Base-by-base conservation (phyloP, 2,329 filamentous ascomycete species). In the Aspergillus spinulosporus region DNA sequence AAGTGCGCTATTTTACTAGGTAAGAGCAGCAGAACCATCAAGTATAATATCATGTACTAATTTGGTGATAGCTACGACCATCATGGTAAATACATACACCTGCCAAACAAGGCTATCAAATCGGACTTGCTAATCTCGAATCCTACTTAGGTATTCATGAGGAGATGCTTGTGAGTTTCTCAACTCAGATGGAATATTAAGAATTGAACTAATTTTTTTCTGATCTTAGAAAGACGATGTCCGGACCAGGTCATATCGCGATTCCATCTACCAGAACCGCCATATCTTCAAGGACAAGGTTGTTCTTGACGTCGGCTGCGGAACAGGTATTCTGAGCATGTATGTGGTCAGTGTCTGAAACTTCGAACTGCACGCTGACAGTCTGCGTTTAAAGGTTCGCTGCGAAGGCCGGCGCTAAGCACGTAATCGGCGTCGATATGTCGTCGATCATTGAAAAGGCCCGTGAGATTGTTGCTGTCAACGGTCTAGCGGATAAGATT, bases 1-100 rank as follows among this genome's bases (percentile, higher is more conserved):
- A 99, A 82, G 92, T 95, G 76, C 94, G 97, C 78, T 99, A 97
- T 82, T 97, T 97, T 82, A 97, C 97, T 80, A 96, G 92, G 92
- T 95, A 78, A 64, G 72, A 56, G 1, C 2, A 28, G 49, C 50
- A 28, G 15, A 40, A 8, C 15, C n/a, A 7, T 28, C 28, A 39
- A 5, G 12, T 40, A 42, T 14, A 7, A 31, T 28, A n/a, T 46
- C 40, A 29, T 12, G 52, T 58, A 49, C 63, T 68, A 56, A 66
- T 64, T 43, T 40, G 36, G 21, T 54, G 54, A 64, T 74, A 97
- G 92, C 77, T 97, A 97, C 77, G 96, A 97, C 76, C 94, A 97
- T 79, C 93, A 97, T 84, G 93, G 92, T 92, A 86, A 75, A 80
- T 80, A 62, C 61, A 63, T 56, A 62, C 61, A 63, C 56, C 58